These are phyloP conservation scores for Arachnomyces sp. DNA, from an alignment of 2,329 filamentous ascomycete genomes.

Conservation along the genomic window DNA sequence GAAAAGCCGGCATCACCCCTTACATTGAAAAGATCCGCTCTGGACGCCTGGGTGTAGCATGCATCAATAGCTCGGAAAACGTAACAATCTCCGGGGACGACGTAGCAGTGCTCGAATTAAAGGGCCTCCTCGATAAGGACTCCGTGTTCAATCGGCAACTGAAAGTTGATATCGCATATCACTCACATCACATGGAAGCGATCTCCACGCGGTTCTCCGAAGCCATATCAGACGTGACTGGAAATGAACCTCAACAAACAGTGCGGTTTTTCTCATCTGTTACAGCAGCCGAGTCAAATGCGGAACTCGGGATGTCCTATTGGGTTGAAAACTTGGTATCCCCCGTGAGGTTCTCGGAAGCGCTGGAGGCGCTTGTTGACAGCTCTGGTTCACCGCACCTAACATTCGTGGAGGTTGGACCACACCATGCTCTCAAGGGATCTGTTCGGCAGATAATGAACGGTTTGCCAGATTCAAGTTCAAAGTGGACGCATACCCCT, in stretches of 20 bases:
- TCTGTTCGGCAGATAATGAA: conserved; percentile 6
- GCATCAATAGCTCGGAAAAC: conserved; percentile 21
- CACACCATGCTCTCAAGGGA: conserved; percentile 19
- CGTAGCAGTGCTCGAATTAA: conserved; percentile 24
- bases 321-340: conserved; percentile 27
- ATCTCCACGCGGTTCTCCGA: conserved; percentile 1
- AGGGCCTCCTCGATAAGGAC: conserved; percentile 16
- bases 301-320: conserved; percentile 11
- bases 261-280: conserved; percentile 2
- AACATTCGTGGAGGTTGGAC: conserved; percentile 18
- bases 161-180: conserved; percentile 16
- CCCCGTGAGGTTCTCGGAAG: conserved; percentile 23
- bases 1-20: not conserved
- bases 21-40: no score
- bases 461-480: no score
- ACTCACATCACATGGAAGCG: conserved; percentile 17
- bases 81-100: conserved; percentile 22
- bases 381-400: conserved; percentile 5
- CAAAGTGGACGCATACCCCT: no score
- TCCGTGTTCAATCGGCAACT: conserved; percentile 14
- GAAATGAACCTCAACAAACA: not conserved
- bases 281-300: not conserved
- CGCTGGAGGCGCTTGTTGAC: conserved; percentile 7
- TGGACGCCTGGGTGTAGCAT: conserved; percentile 9
- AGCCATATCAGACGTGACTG: not conserved